Evolutionary conservation across 2,329 filamentous ascomycete species (phyloP), one percentile per base, ranked within the genome.

Genomic region (Neonectria magnoliae): DNA sequence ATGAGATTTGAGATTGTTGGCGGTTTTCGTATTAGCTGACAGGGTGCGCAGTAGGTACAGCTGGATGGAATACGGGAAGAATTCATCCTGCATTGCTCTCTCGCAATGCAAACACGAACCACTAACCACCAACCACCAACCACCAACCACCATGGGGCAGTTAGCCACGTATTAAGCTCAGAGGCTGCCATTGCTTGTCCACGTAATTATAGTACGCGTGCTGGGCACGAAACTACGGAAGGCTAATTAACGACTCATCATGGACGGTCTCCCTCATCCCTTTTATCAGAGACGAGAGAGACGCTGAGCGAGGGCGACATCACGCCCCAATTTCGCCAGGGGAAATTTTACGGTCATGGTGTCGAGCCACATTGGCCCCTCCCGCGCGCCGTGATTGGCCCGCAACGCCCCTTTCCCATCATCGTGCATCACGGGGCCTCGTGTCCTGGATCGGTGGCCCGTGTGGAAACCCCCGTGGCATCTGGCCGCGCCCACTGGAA

Each of bases 321-420:
- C 60, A 44, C 44, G 60, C 60, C 51, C 60, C 63, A 73, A 72
- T 72, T 71, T 73, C 60, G 60, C 57, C 68, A 71, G 68, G 67
- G 64, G 68, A 72, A 70, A 73, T 64, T 66, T 63, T 64, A 45
- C 47, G 41, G 44, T 41, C 22, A 10, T 66, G 68, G 41, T 64
- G 62, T 73, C 68, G 71, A 73, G 71, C 71, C 71, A 73, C 68
- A 72, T 60, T 48, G 27, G 69, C 70, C 63, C 70, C 70, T 68
- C 66, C 29, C 53, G 31, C 31, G 31, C 45, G 29, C 41, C 50
- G 55, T 68, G 64, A 71, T 73, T 73, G 71, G 68, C 64, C 53
- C 22, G 22, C 25, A 4, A 16, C 22, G 25, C 22, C 63, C 70
- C 70, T 70, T 69, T 73, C 71, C 66, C 70, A 53, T 41, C 29